Base-by-base conservation (phyloP, 2,329 filamentous ascomycete genomes). In the Diaporthe ampelina region DNA sequence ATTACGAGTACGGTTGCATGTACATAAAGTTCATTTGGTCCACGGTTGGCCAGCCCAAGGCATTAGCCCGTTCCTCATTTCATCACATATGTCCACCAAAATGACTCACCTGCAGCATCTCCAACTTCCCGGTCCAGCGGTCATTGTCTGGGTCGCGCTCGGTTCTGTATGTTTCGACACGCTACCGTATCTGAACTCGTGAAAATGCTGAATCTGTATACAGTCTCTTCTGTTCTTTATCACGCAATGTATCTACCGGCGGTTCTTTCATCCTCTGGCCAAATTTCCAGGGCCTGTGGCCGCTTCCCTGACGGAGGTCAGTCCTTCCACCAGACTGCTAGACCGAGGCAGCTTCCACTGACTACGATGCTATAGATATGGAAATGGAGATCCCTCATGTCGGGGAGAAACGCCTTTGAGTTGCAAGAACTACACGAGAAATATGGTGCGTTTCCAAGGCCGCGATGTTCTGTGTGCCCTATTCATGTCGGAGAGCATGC, bases 181-280 rank as follows among this genome's bases (percentile, higher is more conserved):
- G 15, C 48, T 3, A 15, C 1, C 19, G 8, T 5, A 21, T 21
- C 9, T 37, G 10, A 2, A 35, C 26, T 7, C 9, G 17, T 40
- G 29, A n/a, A 17, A 29, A 10, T 29, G 56, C 69, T 71, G n/a
- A 59, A 26, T 9, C 1, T 3, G 17, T 37, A 0, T 21, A 45
- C 43, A 71, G 69, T 4, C 35, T 11, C 13, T 58, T 10, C 24
- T 29, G 7, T 70, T 32, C 17, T 26, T 24, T 21, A 6, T 57
- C 8, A n/a, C 50, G 37, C 70, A 50, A 65, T 75, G 73, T n/a
- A 37, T 73, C 19, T 73, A 75, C 21, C 24, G 58, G 13, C 57
- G 70, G 43, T 75, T 52, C 56, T 75, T 70, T 9, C 74, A 75
- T 45, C 74, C 71, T n/a, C 65, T 75, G 26, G 57, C 71, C 56